These are phyloP conservation scores for Syzygium jambos DNA, from an alignment of 345 rosid genomes.

Conservation along the genomic window DNA sequence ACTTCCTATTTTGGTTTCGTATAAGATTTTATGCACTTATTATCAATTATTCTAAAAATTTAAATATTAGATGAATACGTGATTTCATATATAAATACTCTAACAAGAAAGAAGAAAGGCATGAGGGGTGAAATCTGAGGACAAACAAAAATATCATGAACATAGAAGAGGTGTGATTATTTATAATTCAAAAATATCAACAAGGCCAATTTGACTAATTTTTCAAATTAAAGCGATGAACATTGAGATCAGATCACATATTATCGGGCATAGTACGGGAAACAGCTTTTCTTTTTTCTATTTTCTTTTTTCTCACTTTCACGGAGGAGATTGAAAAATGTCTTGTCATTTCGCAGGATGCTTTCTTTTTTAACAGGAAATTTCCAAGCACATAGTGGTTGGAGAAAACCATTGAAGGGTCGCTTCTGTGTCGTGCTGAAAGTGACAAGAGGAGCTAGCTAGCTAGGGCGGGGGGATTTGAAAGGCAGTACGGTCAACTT, in stretches of 20 bases:
- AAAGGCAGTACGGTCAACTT: neutral
- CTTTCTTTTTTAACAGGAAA: neutral
- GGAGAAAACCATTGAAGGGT: neutral
- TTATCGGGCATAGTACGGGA: neutral
- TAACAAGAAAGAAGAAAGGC: neutral
- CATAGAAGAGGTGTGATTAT: neutral
- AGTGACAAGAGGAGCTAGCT: neutral
- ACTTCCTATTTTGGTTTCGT: fast-evolving
- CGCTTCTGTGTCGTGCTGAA: neutral
- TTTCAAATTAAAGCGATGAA: neutral
- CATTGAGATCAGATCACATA: neutral
- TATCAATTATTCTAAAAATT: neutral
- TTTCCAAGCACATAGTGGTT: neutral
- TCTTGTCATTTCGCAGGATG: neutral
- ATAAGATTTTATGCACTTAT: fast-evolving
- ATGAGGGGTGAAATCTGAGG: neutral
- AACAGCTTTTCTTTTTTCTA: neutral
- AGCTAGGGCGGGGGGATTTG: neutral
- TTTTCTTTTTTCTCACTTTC: too few species aligned
- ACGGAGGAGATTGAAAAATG: neutral
- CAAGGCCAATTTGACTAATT: neutral
- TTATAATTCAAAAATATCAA: neutral
- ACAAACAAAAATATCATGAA: neutral
- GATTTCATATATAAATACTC: neutral
- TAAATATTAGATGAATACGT: too few species aligned